Conservation (phyloP, 1,139 yeast genomes). For the Barnettozyma hawaiiensis region DNA sequence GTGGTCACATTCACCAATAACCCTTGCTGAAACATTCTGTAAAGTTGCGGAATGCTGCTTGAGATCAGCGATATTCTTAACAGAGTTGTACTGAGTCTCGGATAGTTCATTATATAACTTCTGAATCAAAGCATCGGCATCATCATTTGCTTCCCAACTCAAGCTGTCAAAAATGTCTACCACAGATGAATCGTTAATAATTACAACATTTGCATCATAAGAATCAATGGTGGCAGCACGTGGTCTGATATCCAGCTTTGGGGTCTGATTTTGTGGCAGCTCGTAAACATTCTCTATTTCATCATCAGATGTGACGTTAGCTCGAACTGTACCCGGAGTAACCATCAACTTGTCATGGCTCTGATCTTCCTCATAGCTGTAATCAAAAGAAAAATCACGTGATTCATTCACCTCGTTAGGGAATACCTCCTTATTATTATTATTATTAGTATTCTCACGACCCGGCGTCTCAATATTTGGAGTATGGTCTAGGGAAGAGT, state of each 20-base stretch:
- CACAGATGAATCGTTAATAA: constrained; percentile 14
- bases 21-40: constrained; percentile 39
- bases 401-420: constrained; percentile 5
- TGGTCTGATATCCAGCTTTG: constrained; percentile 8
- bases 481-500: background rate
- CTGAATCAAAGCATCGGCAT: constrained; percentile 48
- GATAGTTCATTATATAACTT: constrained; percentile 51
- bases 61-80: constrained; percentile 39
- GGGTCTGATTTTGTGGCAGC: constrained; percentile 6
- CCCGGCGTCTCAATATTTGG: background rate
- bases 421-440: constrained; percentile 1
- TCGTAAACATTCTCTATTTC: constrained; percentile 18
- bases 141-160: constrained; percentile 67
- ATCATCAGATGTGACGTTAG: constrained; percentile 15
- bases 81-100: constrained; percentile 43
- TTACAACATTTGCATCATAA: constrained; percentile 11
- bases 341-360: constrained; percentile 13
- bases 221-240: constrained; percentile 23
- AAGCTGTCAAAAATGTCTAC: constrained; percentile 71
- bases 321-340: constrained; percentile 17
- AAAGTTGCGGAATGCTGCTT: constrained; percentile 37
- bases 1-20: constrained; percentile 56
- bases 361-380: constrained; percentile 13
- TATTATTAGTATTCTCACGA: no score
- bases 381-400: constrained; percentile 21